phyloP scores from a whole-genome alignment of 1,139 yeast genomes.

The Suhomyces chickasaworum region DNA sequence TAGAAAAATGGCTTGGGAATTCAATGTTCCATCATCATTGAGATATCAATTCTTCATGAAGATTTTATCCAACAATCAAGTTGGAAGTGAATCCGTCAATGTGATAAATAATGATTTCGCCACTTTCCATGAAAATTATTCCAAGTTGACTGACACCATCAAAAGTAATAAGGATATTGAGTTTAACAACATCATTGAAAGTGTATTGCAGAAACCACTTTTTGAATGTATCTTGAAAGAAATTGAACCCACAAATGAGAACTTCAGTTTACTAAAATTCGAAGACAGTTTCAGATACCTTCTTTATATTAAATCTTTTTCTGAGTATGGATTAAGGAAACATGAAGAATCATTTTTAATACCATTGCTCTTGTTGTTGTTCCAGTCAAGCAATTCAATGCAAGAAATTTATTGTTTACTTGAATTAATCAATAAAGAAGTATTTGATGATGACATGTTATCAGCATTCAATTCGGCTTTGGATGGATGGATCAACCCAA shows the following conservation, averaged over 20 bases:
- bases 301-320: conserved; percentile 41
- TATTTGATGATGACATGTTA: conserved; percentile 35
- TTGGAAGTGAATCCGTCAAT: conserved; percentile 21
- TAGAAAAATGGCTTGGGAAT: conserved; percentile 44
- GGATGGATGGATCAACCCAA: conserved; percentile 31
- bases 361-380: conserved; percentile 39
- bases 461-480: conserved; percentile 30
- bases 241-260: conserved; percentile 4
- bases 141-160: conserved; percentile 31
- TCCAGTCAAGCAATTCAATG: conserved; percentile 27
- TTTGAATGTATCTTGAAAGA: conserved; percentile 29
- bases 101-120: conserved; percentile 23
- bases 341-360: conserved; percentile 46
- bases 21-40: conserved; percentile 32
- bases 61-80: conserved; percentile 24
- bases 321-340: conserved; percentile 40
- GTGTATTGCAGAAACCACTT: conserved; percentile 34
- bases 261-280: conserved; percentile 23
- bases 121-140: conserved; percentile 25
- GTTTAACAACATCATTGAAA: conserved; percentile 31
- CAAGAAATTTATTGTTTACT: conserved; percentile 34
- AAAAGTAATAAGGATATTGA: conserved; percentile 37
- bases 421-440: conserved; percentile 36
- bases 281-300: conserved; percentile 31
- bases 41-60: conserved; percentile 34